Base-by-base conservation (phyloP, 495 filamentous ascomycete genomes). In the Viridothelium virens region DNA sequence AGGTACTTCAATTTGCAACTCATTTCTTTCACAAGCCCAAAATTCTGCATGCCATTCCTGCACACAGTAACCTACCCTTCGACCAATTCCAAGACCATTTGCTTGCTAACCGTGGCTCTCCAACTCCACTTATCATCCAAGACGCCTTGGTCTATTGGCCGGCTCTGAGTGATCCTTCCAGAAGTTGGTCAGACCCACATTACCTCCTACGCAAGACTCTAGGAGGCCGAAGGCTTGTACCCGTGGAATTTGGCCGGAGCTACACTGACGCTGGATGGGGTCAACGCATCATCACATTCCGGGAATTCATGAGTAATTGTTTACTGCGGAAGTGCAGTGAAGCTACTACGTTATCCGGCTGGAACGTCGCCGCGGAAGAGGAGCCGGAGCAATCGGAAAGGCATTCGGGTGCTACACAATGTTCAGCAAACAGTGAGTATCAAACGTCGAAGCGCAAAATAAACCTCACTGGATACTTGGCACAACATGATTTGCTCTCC, bases 261-360 rank as follows among this genome's bases (percentile, higher is more conserved):
- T 99, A 99, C 70, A 92, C 91, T 7, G 90, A 94, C 67, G 84
- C 83, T 31, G 86, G 80, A 14, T 99, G 95, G 94, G 86, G 88
- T 0, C 94, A 99, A 73, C 83, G 82, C 66, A 86, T 97, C 41
- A 82, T 97, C 12, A 76, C 85, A 2, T 95, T 97, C 66, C 76
- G 77, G 50, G 81, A 90, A 11, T 96, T 97, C 70, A 72, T 95
- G 41, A 70, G 78, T n/a, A 70, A 74, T 12, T 86, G 87, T 69
- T 78, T 92, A 64, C 70, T 79, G 36, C 64, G 69, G 0, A 31
- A 61, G 4, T 9, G 47, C 33, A 53, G 48, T 37, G 38, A 62
- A 25, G 5, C 48, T 25, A n/a, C 11, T n/a, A 7, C 41, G 14
- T 7, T 46, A 46, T 46, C 14, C 14, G 1, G 9, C 41, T 16